phyloP scores from a whole-genome alignment of 495 filamentous ascomycete genomes.

The Aspergillus wentii region DNA sequence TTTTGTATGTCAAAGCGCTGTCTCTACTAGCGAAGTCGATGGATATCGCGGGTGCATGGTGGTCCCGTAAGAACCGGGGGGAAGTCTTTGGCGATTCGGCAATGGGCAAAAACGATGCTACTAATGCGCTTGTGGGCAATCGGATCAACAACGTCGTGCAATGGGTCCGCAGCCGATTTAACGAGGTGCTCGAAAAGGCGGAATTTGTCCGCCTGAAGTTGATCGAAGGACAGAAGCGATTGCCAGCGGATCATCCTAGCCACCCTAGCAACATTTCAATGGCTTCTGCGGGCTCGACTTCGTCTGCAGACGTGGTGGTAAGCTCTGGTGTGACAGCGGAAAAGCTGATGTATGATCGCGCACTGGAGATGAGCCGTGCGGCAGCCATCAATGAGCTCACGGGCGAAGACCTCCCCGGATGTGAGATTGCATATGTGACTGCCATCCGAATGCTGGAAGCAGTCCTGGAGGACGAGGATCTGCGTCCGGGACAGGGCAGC shows the following conservation, averaged over 20 bases:
- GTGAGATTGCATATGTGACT: conserved; percentile 89
- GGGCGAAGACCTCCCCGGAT: conserved; percentile 80
- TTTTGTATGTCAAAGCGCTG: conserved; percentile 92
- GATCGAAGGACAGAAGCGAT: conserved; percentile 75
- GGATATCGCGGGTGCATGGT: conserved; percentile 93
- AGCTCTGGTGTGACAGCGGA: conserved; percentile 82
- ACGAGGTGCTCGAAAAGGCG: conserved; percentile 92
- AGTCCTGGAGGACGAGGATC: conserved; percentile 80
- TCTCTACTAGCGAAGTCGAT: conserved; percentile 88
- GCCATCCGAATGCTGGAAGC: conserved; percentile 92
- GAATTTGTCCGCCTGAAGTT: conserved; percentile 86
- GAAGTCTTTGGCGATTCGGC: conserved; percentile 50
- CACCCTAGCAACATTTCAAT: conserved; percentile 73
- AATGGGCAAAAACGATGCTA: conserved; percentile 35
- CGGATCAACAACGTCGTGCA: conserved; percentile 91
- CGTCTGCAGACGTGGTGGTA: conserved; percentile 62
- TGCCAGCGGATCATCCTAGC: conserved; percentile 79
- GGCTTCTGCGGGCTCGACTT: conserved; percentile 40
- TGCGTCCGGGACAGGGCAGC: conserved; percentile 21
- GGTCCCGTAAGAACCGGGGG: conserved; percentile 69
- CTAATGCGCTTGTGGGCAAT: conserved; percentile 51
- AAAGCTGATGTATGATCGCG: conserved; percentile 96
- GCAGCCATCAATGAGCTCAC: conserved; percentile 95
- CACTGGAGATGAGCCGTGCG: conserved; percentile 89
- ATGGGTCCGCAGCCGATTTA: conserved; percentile 91